Evolutionary conservation across 305 asterid species (phyloP).

Genomic region (Solanum hybrid): DNA sequence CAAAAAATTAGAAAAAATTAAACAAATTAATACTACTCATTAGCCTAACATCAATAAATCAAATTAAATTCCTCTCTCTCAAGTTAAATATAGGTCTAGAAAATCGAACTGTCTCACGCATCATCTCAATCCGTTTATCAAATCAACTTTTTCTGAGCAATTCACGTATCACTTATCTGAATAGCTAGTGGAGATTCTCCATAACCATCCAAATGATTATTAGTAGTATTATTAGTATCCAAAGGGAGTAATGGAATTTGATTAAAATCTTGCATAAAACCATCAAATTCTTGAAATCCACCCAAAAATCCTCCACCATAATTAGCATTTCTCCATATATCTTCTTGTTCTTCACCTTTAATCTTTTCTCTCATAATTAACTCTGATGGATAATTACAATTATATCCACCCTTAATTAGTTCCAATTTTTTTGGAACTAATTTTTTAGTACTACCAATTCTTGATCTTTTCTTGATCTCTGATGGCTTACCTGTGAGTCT

Average conservation of each 20-base stretch:
- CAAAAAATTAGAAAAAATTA: background rate
- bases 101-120: background rate
- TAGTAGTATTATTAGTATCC: background rate
- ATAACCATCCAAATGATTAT: background rate
- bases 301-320: constrained; percentile 69
- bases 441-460: constrained; percentile 11
- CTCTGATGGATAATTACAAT: background rate
- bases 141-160: background rate
- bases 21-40: background rate
- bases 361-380: constrained; percentile 28
- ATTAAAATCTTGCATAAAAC: constrained; percentile 55
- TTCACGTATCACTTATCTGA: background rate
- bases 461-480: constrained; percentile 13
- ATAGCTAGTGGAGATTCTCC: background rate
- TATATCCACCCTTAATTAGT: background rate
- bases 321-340: constrained; percentile 51
- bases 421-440: constrained; percentile 6
- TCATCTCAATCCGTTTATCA: background rate
- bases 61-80: background rate
- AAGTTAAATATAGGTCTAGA: background rate
- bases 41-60: background rate
- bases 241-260: constrained; percentile 11
- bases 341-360: constrained; percentile 59
- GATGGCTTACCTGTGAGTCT: constrained; percentile 87
- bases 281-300: constrained; percentile 50